Evolutionary conservation across 371 early-diverging fungal genomes (phyloP), one percentile per base, ranked within the genome.

Genomic region (Enteropsectra breve): DNA sequence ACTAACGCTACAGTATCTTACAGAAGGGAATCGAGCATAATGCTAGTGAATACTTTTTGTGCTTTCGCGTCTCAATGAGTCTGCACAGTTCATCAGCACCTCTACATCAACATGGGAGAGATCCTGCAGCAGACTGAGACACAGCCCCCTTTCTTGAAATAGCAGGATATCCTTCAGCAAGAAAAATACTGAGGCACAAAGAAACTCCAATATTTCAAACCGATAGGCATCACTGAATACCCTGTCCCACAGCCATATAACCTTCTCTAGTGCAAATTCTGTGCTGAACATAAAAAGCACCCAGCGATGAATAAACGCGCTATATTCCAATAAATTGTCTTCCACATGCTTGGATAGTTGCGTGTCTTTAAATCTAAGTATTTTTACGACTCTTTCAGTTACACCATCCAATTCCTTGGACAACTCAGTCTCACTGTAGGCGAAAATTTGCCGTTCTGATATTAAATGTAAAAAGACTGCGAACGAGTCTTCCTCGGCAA

Each of bases 381-480:
- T 70, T 2, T 1, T 34, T 24, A 37, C 53, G 29, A 76, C 64
- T 56, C 72, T 72, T n/a, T 58, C 45, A 30, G 8, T 47, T 57
- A 74, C 66, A 18, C 80, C 79, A 8, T 23, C 24, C 11, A 32
- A 28, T 18, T 40, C 24, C 1, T 74, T 63, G 45, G 77, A 78
- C 33, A 76, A 58, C 43, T 70, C 62, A 4, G 63, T 49, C 11
- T 66, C 38, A 68, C 76, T 78, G 47, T 67, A 49, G 37, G 78
- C 76, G n/a, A 69, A 69, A 15, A 81, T 64, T n/a, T n/a, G n/a
- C n/a, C n/a, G n/a, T 37, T 81, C 78, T 8, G 62, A 49, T 69
- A 79, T 78, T 21, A 81, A 66, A 61, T 66, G 63, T 45, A 70
- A 65, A 61, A 81, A 81, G 57, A 78, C 72, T 52, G 74, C 79